Evolutionary conservation across 78 protist genomes (phyloP).

Genomic region (Dictyostelium citrinum): DNA sequence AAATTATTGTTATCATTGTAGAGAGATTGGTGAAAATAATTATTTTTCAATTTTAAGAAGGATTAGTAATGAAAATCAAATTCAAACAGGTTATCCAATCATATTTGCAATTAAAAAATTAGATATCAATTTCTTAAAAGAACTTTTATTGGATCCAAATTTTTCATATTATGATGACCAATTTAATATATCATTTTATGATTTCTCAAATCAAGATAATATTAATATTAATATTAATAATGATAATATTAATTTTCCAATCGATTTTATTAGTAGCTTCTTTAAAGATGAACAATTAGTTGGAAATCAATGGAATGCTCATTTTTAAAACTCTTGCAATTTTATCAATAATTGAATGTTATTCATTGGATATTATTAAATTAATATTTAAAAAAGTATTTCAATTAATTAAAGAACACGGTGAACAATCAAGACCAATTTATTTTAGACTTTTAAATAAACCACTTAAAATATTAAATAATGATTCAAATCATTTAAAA

Average conservation of each 20-base stretch:
- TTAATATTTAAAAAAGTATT: not conserved
- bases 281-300: not conserved
- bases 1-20: not conserved
- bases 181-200: not conserved
- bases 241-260: not conserved
- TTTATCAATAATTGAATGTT: not conserved
- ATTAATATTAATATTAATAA: no score
- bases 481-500: not conserved
- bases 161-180: no score
- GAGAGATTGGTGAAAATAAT: not conserved
- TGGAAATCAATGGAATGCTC: not conserved
- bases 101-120: not conserved
- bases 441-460: no score
- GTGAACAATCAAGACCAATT: not conserved
- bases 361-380: not conserved
- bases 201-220: not conserved
- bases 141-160: not conserved
- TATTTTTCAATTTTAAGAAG: no score
- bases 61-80: no score
- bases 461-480: not conserved
- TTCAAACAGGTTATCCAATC: not conserved
- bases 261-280: not conserved
- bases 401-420: not conserved
- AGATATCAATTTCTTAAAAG: not conserved
- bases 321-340: not conserved